Evolutionary conservation across 192 early-diverging fungal species (phyloP), one percentile per base, ranked within the genome.

Genomic region (Podila clonocystis): DNA sequence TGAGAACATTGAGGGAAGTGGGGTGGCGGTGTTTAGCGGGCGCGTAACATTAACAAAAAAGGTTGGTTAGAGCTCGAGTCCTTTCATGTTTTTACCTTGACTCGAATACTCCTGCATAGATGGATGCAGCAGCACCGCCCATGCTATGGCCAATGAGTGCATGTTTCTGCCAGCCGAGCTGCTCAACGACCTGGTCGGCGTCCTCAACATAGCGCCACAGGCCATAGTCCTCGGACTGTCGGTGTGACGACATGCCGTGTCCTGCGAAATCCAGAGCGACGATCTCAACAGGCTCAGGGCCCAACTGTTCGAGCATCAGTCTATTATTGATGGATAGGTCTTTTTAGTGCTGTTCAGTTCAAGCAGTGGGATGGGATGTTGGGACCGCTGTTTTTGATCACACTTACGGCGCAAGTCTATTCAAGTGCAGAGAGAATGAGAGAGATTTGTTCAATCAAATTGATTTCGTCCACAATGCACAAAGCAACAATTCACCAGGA

Each of bases 171-270:
- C 77, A 80, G 29, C 77, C 77, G 9, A 80, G 34, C 8, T 65
- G 70, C 11, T 68, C 50, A 20, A 63, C 70, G 33, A 80, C 67
- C 29, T 73, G 77, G 26, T 73, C 70, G 6, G 66, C 38, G 55
- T 80, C 77, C 20, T 73, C 77, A 2, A 64, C 70, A 48, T 80
- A 80, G 29, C 77, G 70, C 77, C 77, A 80, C 26, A 80, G 24
- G 13, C 60, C 55, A 58, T 80, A 80, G 55, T 80, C 77, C 22
- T 80, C 77, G 0, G 70, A 68, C 12, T 45, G 62, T 12, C 77
- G 65, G 22, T 80, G 77, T 0, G 70, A 69, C 6, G 77, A 80
- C 50, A 60, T 57, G n/a, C 77, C 77, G 31, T 80, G 77, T 22
- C 77, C 77, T 38, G 77, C 77, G 5, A 69, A 34, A 19, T 80